Percentiles rank a stretch among this genome's conserved stretches.
Evolutionary conservation across 129 eudicot genomes (phyloP).

Genomic region (Centaurea solstitialis): DNA sequence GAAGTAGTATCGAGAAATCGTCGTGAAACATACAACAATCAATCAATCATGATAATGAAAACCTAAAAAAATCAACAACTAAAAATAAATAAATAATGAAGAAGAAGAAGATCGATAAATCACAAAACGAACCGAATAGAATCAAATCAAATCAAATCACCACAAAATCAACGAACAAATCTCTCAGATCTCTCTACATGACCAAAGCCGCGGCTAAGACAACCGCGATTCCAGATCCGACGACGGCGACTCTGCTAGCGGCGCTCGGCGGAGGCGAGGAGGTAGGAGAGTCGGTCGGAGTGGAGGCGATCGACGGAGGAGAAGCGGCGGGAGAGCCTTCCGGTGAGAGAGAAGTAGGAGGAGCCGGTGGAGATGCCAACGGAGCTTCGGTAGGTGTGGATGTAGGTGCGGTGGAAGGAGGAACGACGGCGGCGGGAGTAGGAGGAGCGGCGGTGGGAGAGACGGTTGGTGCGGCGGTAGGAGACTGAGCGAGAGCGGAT

Average conservation of each 20-base stretch:
- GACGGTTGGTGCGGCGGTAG: slow-evolving; percentile 47
- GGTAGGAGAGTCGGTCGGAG: slow-evolving; percentile 42
- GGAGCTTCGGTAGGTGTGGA: slow-evolving; percentile 43
- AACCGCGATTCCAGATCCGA: slow-evolving; percentile 61
- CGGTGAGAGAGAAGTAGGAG: slow-evolving; percentile 35
- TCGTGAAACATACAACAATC: slow-evolving; percentile 11
- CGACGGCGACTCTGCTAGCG: slow-evolving; percentile 37
- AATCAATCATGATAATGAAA: not conserved
- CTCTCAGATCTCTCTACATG: slow-evolving; percentile 41
- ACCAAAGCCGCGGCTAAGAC: slow-evolving; percentile 52
- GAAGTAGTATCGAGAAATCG: not conserved
- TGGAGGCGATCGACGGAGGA: slow-evolving; percentile 26
- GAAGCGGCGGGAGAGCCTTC: slow-evolving; percentile 1
- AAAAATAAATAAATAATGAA: slow-evolving; percentile 15
- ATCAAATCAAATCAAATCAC: slow-evolving; percentile 11
- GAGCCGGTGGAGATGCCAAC: slow-evolving; percentile 36
- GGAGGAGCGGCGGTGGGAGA: slow-evolving; percentile 53
- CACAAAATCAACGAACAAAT: slow-evolving; percentile 5
- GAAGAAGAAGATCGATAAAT: slow-evolving; percentile 11
- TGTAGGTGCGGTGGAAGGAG: slow-evolving; percentile 45
- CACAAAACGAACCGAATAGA: slow-evolving; percentile 7
- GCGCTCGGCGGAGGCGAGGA: slow-evolving; percentile 30
- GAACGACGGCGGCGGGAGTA: slow-evolving; percentile 5
- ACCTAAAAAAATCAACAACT: slow-evolving; percentile 28
- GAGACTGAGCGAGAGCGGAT: slow-evolving; percentile 71